Evolutionary conservation across 2,329 filamentous ascomycete genomes (phyloP), one percentile per base, ranked within the genome.

Genomic region (Cordyceps javanica): DNA sequence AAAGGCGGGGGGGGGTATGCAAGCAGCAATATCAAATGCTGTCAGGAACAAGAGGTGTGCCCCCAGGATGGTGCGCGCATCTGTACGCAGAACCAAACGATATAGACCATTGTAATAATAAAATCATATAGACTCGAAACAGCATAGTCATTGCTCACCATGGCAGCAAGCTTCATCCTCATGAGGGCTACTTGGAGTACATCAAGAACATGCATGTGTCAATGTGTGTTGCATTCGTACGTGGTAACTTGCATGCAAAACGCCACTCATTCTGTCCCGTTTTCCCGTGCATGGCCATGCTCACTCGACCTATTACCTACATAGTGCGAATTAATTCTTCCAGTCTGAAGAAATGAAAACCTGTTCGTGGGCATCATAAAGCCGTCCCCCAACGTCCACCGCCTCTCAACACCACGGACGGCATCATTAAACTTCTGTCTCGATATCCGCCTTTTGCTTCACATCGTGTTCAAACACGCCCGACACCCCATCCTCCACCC

Each of bases 361-460:
- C 30, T 19, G 9, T n/a, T 39, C 52, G 32, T 55, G 2, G 14
- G 23, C n/a, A 26, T 48, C 52, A 32, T 55, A n/a, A n/a, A n/a
- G n/a, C n/a, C n/a, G n/a, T n/a, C n/a, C n/a, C n/a, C n/a, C n/a
- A n/a, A n/a, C n/a, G n/a, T n/a, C n/a, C n/a, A n/a, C n/a, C n/a
- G n/a, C n/a, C n/a, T n/a, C n/a, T n/a, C 14, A 14, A 13, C 21
- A 28, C 32, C 21, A 11, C n/a, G n/a, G 21, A 5, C 25, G 7
- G 21, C 14, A 32, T 10, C 5, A 23, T 44, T 70, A 89, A 39
- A 86, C 84, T 71, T 90, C 87, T 19, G 85, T 89, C 75, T 90
- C 87, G 62, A 89, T 76, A 1, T 82, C 84, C 10, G 71, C 68
- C 32, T 77, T 64, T 83, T 81, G 19, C 83, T 80, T 54, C 77